phyloP scores from a whole-genome alignment of 139 green algal genomes.

The Closterium sp. region DNA sequence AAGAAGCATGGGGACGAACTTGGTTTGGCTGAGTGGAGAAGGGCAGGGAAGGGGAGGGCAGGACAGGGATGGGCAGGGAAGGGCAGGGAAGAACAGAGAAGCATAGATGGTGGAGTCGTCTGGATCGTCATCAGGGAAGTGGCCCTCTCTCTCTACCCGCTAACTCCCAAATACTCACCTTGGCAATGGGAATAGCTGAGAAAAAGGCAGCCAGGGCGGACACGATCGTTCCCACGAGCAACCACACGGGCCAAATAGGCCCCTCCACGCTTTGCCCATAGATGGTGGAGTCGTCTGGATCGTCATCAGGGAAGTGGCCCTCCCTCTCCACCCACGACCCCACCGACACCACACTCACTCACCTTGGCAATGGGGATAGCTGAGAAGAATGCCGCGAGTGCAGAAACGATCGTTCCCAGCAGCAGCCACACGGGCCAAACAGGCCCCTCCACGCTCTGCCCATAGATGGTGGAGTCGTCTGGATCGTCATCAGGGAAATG shows the following conservation, averaged over 20 bases:
- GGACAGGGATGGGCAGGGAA: no score
- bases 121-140: no score
- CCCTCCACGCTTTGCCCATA: no score
- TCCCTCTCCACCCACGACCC: no score
- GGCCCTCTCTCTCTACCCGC: no score
- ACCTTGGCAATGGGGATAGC: constrained; percentile 43
- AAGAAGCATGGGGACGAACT: no score
- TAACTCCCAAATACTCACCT: background rate
- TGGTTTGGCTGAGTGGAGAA: no score
- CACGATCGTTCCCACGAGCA: constrained; percentile 68
- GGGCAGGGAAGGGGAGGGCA: no score
- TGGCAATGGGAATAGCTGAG: constrained; percentile 39
- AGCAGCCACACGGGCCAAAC: constrained; percentile 57
- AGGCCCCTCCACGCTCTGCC: constrained; percentile 57
- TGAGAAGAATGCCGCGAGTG: constrained; percentile 52
- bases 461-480: constrained; percentile 84
- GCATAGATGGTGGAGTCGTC: no score
- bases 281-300: no score
- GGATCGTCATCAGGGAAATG: constrained; percentile 52
- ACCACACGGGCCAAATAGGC: constrained; percentile 74
- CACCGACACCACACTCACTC: background rate
- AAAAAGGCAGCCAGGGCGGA: constrained; percentile 52
- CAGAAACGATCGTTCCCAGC: constrained; percentile 57
- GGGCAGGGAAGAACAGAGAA: no score
- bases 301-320: no score